Evolutionary conservation across 164 flowering plant species (phyloP).

Genomic region (Akebia trifoliata): DNA sequence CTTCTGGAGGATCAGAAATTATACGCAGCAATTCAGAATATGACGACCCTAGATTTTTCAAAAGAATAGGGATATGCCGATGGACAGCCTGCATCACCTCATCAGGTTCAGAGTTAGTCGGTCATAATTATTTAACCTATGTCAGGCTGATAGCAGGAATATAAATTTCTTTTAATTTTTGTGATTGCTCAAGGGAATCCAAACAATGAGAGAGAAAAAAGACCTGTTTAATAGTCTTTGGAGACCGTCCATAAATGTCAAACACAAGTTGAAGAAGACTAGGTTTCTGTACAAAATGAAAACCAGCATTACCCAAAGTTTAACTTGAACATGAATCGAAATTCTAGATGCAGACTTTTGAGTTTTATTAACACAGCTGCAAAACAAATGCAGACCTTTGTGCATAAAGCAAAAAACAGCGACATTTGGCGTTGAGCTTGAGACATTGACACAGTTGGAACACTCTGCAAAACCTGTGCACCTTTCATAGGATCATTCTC

Average conservation of each 20-base stretch:
- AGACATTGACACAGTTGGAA: slow-evolving; percentile 35
- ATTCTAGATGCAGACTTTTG: background rate
- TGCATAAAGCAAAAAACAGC: slow-evolving; percentile 86
- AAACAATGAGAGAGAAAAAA: background rate
- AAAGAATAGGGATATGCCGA: slow-evolving; percentile 81
- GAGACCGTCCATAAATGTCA: slow-evolving; percentile 66
- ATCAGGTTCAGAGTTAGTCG: background rate
- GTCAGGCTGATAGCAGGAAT: background rate
- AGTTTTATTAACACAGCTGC: background rate
- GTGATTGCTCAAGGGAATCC: background rate
- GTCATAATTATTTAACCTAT: background rate
- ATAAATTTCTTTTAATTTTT: background rate
- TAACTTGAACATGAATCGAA: background rate
- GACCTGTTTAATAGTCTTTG: slow-evolving; percentile 87
- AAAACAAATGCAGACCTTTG: slow-evolving; percentile 53
- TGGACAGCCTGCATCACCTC: slow-evolving; percentile 65
- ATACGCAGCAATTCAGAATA: slow-evolving; percentile 65
- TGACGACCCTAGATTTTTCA: slow-evolving; percentile 75
- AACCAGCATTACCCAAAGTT: slow-evolving; percentile 1
- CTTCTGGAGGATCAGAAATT: slow-evolving; percentile 90
- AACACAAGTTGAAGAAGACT: slow-evolving; percentile 81
- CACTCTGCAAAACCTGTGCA: slow-evolving; percentile 19
- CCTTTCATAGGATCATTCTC: slow-evolving; percentile 41
- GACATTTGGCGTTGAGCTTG: slow-evolving; percentile 75
- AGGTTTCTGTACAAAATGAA: slow-evolving; percentile 59